These are phyloP conservation scores for Arthrobotrys megalospora DNA, from an alignment of 2,329 filamentous ascomycete genomes.

Conservation along the genomic window DNA sequence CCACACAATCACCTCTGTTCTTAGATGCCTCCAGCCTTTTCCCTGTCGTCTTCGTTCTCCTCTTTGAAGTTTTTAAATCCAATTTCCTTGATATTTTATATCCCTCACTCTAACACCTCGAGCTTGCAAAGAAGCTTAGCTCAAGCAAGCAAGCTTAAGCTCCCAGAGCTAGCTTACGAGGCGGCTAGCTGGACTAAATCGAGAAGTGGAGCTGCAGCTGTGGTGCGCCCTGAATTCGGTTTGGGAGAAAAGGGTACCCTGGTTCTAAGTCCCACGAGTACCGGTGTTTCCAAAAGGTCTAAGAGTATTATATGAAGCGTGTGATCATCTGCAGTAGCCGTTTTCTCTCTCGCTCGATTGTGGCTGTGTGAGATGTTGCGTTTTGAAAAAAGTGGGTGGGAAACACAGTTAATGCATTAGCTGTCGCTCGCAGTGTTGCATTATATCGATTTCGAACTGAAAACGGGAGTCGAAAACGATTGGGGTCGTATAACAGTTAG, in stretches of 20 bases:
- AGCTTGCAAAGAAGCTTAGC: constrained; percentile 31
- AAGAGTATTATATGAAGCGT: constrained; percentile 4
- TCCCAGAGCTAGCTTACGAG: constrained; percentile 17
- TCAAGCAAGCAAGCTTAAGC: constrained; percentile 30
- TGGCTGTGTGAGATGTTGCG: constrained; percentile 25
- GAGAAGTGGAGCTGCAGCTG: constrained; percentile 7
- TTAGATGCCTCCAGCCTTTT: not conserved
- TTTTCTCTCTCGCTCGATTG: not conserved
- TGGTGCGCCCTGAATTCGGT: constrained; percentile 1
- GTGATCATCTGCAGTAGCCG: constrained; percentile 18
- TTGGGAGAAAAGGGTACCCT: not conserved
- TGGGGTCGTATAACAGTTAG: not conserved
- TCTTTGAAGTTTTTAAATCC: not conserved
- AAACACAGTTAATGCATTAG: constrained; percentile 8
- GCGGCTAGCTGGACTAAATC: constrained; percentile 1
- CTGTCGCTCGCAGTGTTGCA: constrained; percentile 8
- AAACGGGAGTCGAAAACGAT: not conserved
- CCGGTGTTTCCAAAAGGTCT: not conserved
- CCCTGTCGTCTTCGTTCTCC: not conserved
- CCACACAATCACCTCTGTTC: not conserved
- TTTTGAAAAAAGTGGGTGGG: not conserved
- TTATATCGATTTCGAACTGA: constrained; percentile 25
- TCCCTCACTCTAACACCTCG: constrained; percentile 53
- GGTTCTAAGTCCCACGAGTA: not conserved
- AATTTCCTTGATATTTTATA: constrained; percentile 49